Evolutionary conservation across 805 yeast species (phyloP).

Genomic region (Kluyveromyces starmeri): DNA sequence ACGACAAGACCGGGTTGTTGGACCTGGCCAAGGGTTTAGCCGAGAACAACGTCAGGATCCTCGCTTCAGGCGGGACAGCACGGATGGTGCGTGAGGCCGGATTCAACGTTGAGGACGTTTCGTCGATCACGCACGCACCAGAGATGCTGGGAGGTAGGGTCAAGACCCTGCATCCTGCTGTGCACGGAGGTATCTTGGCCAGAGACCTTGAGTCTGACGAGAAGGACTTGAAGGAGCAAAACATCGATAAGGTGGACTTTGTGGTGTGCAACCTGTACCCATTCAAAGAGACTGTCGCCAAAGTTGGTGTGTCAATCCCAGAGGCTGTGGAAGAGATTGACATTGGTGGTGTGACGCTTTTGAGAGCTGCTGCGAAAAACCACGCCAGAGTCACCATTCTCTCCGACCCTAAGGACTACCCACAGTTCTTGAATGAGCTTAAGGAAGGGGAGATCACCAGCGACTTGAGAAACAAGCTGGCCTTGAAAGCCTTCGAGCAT

Average conservation of each 20-base stretch:
- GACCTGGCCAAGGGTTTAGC: constrained; percentile 94
- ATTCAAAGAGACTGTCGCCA: constrained; percentile 93
- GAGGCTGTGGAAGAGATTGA: constrained; percentile 99
- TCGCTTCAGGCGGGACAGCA: constrained; percentile 98
- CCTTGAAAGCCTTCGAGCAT: constrained; percentile 95
- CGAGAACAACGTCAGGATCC: constrained; percentile 78
- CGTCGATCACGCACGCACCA: constrained; percentile 94
- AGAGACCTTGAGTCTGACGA: constrained; percentile 88
- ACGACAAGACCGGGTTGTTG: constrained; percentile 92
- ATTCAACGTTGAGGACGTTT: constrained; percentile 94
- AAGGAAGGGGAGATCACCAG: constrained; percentile 60
- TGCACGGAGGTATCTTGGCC: constrained; percentile 95
- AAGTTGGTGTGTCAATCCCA: constrained; percentile 87
- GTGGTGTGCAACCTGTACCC: constrained; percentile 98
- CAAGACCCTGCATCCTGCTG: constrained; percentile 97
- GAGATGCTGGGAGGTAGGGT: constrained; percentile 99
- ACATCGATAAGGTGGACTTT: constrained; percentile 90
- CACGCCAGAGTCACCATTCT: constrained; percentile 93
- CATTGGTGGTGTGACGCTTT: constrained; percentile 94
- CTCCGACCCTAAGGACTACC: constrained; percentile 91
- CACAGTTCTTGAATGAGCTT: constrained; percentile 77
- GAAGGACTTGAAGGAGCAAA: constrained; percentile 76
- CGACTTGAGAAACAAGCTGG: constrained; percentile 71
- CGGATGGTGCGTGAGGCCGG: constrained; percentile 92
- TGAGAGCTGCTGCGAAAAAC: constrained; percentile 98